Evolutionary conservation across 2,329 filamentous ascomycete species (phyloP).

Genomic region (Claviceps digitariae): DNA sequence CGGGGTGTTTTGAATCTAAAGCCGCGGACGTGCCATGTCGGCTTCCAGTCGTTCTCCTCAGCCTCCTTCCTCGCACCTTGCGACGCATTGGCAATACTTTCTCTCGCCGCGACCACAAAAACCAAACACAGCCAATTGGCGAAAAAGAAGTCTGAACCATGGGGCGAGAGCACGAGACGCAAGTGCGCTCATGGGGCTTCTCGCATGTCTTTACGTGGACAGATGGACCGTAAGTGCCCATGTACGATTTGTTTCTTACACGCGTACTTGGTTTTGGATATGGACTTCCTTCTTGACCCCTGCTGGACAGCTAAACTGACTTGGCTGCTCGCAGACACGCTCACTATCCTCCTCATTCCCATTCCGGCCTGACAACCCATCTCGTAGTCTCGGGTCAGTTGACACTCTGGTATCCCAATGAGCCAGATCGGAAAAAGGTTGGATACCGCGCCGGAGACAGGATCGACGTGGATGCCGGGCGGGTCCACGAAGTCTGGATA

Average conservation of each 20-base stretch:
- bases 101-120: no score
- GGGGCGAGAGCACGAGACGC: constrained; percentile 30
- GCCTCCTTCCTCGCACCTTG: no score
- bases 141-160: constrained; percentile 7
- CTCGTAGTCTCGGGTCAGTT: constrained; percentile 51
- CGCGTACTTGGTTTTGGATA: no score
- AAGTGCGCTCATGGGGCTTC: constrained; percentile 60
- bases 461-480: constrained; percentile 51
- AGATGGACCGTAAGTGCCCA: constrained; percentile 46
- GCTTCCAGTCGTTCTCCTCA: no score
- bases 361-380: constrained; percentile 53
- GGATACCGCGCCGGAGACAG: constrained; percentile 47
- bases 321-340: constrained; percentile 35
- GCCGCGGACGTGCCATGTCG: no score
- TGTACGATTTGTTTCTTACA: not conserved
- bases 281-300: not conserved
- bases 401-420: constrained; percentile 53
- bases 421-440: constrained; percentile 38
- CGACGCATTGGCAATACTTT: no score
- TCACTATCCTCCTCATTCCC: constrained; percentile 55
- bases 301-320: not conserved
- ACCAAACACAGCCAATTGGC: no score
- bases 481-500: constrained; percentile 57
- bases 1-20: no score
- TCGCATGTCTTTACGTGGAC: constrained; percentile 57